Percentiles rank a stretch among this genome's conserved stretches.
Conservation (phyloP, 140 eudicot species). For the Cichorium intybus region DNA sequence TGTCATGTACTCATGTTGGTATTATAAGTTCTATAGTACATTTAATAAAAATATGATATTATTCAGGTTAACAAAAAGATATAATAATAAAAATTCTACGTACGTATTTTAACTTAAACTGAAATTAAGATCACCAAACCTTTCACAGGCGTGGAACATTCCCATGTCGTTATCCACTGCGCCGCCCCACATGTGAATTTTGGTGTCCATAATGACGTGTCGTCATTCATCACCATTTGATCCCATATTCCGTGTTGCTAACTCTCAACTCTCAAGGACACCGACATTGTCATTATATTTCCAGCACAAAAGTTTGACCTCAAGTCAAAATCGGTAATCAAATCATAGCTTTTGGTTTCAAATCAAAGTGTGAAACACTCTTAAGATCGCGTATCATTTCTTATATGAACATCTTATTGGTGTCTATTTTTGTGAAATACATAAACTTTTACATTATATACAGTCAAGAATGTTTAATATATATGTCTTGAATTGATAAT, state of each 20-base stretch:
- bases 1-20: too few species aligned
- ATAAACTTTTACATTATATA: too few species aligned
- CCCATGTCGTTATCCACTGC: slow-evolving; percentile 34
- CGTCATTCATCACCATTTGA: slow-evolving; percentile 13
- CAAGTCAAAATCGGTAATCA: slow-evolving; percentile 4
- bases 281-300: slow-evolving; percentile 7
- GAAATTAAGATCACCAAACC: background rate
- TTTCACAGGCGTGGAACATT: slow-evolving; percentile 20
- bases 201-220: slow-evolving; percentile 14
- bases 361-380: background rate
- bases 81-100: background rate
- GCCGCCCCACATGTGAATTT: slow-evolving; percentile 45
- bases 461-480: too few species aligned
- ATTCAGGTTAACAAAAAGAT: too few species aligned
- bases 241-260: background rate
- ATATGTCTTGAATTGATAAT: too few species aligned
- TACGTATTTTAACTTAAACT: background rate
- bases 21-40: too few species aligned
- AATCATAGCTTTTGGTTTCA: slow-evolving; percentile 9
- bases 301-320: slow-evolving; percentile 17
- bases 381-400: background rate
- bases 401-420: background rate
- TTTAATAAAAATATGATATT: too few species aligned
- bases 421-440: background rate
- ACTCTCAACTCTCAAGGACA: background rate